Conservation (phyloP, 2,329 filamentous ascomycete species). For the Colletotrichum higginsianum region DNA sequence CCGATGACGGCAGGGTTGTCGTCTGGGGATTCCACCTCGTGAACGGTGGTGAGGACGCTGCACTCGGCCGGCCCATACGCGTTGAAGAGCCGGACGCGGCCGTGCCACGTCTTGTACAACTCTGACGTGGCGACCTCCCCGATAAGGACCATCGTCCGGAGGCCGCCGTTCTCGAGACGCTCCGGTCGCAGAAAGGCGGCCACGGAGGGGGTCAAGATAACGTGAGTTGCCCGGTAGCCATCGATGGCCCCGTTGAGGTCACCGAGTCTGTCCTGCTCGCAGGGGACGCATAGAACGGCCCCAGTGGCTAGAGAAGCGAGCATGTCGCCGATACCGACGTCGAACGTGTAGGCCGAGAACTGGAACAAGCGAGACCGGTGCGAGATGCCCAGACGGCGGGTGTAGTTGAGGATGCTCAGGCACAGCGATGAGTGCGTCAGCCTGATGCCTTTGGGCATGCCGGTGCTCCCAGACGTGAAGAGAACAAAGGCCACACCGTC, state of each 20-base stretch:
- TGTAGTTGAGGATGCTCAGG: not conserved
- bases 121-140: not conserved
- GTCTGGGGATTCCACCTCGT: not conserved
- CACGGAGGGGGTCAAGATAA: not conserved
- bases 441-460: not conserved
- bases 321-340: not conserved
- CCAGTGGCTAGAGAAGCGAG: not conserved
- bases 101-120: not conserved
- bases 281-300: not conserved
- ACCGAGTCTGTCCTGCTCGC: not conserved
- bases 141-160: not conserved
- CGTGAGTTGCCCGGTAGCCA: not conserved
- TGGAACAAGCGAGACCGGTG: not conserved
- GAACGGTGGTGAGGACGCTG: not conserved
- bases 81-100: not conserved
- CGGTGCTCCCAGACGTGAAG: not conserved
- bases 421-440: not conserved
- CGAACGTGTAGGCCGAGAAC: not conserved
- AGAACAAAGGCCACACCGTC: not conserved
- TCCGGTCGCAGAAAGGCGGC: not conserved
- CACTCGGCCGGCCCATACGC: not conserved
- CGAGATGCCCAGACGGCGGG: not conserved
- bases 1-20: slow-evolving; percentile 17
- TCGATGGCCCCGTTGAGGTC: not conserved
- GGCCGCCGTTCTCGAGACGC: not conserved